Evolutionary conservation across 257 asterid genomes (phyloP).

Genomic region (Lavandula angustifolia): DNA sequence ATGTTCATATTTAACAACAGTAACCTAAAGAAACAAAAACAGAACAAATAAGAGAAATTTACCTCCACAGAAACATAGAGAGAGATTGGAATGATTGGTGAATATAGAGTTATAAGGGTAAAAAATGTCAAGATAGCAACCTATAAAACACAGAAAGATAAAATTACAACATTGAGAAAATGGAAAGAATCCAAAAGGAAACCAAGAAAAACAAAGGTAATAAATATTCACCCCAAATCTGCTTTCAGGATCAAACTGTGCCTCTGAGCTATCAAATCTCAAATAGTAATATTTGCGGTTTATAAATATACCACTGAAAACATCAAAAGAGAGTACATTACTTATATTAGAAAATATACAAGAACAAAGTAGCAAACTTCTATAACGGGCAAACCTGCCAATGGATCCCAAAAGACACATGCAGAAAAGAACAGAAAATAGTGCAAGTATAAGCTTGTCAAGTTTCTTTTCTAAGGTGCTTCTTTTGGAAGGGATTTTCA

Average conservation of each 20-base stretch:
- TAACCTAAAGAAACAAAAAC: conserved; percentile 26
- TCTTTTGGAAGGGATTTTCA: conserved; percentile 98
- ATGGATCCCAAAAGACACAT: conserved; percentile 98
- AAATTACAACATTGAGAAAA: conserved; percentile 23
- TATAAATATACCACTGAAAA: conserved; percentile 87
- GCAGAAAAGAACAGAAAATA: conserved; percentile 78
- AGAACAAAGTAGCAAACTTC: not conserved
- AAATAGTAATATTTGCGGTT: conserved; percentile 76
- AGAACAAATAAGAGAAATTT: conserved; percentile 24
- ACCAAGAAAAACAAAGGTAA: conserved; percentile 12
- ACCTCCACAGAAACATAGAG: conserved; percentile 99
- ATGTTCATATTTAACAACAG: conserved; percentile 15
- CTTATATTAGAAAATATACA: conserved; percentile 22
- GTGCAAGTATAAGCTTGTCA: conserved; percentile 89
- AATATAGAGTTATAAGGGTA: conserved; percentile 96
- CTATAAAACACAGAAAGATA: conserved; percentile 42
- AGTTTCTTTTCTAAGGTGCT: conserved; percentile 98
- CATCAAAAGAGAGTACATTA: conserved; percentile 24
- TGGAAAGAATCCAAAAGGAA: conserved; percentile 13
- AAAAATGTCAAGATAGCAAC: conserved; percentile 96
- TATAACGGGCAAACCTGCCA: conserved; percentile 66
- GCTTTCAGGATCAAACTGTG: conserved; percentile 85
- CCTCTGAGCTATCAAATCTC: conserved; percentile 65
- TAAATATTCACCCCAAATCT: conserved; percentile 76
- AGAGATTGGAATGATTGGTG: conserved; percentile 99